Evolutionary conservation across 139 green algal species (phyloP).

Genomic region (Ulvella scutata): DNA sequence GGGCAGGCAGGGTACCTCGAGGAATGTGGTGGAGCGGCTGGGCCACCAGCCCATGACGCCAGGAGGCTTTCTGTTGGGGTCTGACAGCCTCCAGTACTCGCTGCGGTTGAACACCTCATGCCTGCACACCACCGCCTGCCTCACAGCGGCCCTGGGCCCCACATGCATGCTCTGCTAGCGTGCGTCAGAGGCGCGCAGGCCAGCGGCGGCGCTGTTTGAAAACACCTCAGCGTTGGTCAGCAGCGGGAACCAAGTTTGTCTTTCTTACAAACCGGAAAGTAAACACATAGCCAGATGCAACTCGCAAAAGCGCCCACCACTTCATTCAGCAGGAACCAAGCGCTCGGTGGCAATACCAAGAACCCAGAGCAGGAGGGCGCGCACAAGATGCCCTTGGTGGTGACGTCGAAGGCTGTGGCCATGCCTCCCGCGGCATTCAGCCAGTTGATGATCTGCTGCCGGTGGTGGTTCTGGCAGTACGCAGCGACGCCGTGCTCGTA

Average conservation of each 20-base stretch:
- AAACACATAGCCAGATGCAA: background rate
- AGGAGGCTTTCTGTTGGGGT: conserved; percentile 48
- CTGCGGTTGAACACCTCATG: conserved; percentile 55
- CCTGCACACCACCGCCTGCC: background rate
- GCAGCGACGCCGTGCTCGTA: conserved; percentile 39
- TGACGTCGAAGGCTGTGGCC: conserved; percentile 81
- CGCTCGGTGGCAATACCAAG: no score
- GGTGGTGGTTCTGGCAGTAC: conserved; percentile 68
- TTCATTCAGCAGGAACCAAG: background rate
- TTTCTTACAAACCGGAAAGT: background rate
- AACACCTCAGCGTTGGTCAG: no score
- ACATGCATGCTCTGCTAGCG: no score
- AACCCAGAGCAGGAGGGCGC: background rate
- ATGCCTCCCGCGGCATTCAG: conserved; percentile 43
- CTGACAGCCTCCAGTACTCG: conserved; percentile 73
- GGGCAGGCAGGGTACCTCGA: background rate
- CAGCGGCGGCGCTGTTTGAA: no score
- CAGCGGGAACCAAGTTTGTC: no score
- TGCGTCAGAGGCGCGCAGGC: no score
- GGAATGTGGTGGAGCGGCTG: background rate
- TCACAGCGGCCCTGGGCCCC: no score
- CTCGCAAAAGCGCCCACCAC: background rate
- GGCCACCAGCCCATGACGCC: conserved; percentile 84
- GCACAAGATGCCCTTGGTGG: conserved; percentile 57
- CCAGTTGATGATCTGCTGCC: conserved; percentile 72